Evolutionary conservation across 768 basidiomycete genomes (phyloP).

Genomic region (Kwoniella europaea): DNA sequence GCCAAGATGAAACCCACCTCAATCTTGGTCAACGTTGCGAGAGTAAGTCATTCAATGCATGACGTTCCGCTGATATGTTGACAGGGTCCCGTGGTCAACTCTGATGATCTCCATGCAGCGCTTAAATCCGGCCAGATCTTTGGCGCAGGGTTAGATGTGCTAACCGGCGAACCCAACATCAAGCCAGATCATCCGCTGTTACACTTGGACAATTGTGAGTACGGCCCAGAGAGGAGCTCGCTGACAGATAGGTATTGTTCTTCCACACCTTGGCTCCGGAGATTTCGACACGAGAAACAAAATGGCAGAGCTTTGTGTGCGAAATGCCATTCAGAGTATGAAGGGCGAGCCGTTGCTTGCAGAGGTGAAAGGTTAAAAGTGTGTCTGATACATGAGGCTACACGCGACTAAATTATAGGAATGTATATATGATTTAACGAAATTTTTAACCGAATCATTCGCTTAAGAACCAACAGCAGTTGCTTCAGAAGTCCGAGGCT

Average conservation of each 20-base stretch:
- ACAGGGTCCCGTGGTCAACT: slow-evolving; percentile 78
- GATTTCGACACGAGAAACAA: slow-evolving; percentile 79
- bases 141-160: slow-evolving; percentile 91
- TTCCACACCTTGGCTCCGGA: slow-evolving; percentile 92
- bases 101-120: slow-evolving; percentile 81
- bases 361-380: slow-evolving; percentile 36
- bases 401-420: slow-evolving; percentile 4
- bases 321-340: slow-evolving; percentile 40
- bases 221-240: background rate
- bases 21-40: slow-evolving; percentile 80
- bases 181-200: slow-evolving; percentile 76
- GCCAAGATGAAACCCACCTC: slow-evolving; percentile 81
- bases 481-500: slow-evolving; percentile 14
- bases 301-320: slow-evolving; percentile 72
- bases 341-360: slow-evolving; percentile 40
- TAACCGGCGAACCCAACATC: slow-evolving; percentile 87
- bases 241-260: slow-evolving; percentile 66
- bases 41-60: slow-evolving; percentile 60
- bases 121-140: slow-evolving; percentile 78
- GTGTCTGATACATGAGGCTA: background rate
- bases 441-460: background rate
- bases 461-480: slow-evolving; percentile 20
- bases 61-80: background rate
- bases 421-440: background rate
- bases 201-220: slow-evolving; percentile 70